A percentile compares a stretch with the other conserved stretches of the same genome.
Conservation (phyloP, 2,329 filamentous ascomycete species). For the Lachnellula cervina region DNA sequence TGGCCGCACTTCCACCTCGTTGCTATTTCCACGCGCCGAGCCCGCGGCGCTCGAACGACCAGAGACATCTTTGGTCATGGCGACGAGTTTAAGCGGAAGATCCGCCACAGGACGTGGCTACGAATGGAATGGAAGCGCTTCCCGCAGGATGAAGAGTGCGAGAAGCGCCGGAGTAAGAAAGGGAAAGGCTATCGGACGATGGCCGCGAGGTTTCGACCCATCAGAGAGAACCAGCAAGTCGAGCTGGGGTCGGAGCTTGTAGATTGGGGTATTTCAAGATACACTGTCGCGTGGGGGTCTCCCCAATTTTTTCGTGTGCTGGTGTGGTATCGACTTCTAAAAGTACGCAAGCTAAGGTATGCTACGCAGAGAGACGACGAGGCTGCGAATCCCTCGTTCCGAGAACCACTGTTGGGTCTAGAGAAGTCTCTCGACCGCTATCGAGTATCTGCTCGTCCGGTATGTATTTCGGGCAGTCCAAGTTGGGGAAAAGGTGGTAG, state of each 20-base stretch:
- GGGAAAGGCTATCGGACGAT: conserved; percentile 30
- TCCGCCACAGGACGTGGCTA: conserved; percentile 3
- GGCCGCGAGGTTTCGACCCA: conserved; percentile 25
- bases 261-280: not conserved
- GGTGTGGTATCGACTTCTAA: not conserved
- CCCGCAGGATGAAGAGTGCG: conserved; percentile 26
- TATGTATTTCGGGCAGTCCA: not conserved
- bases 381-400: not conserved
- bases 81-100: conserved; percentile 6
- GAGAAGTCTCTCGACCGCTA: not conserved
- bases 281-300: not conserved
- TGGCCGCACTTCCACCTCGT: conserved; percentile 13
- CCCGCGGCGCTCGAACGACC: conserved; percentile 23
- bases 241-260: not conserved
- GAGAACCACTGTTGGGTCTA: not conserved
- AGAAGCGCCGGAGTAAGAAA: conserved; percentile 31
- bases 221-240: conserved; percentile 19
- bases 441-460: not conserved
- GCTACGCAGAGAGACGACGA: not conserved
- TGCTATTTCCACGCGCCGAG: conserved; percentile 13
- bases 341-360: not conserved
- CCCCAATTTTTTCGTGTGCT: no score
- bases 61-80: conserved; percentile 29
- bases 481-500: not conserved
- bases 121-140: conserved; percentile 26